Conservation (phyloP, 2,329 filamentous ascomycete genomes). For the Trichophyton schoenleinii region DNA sequence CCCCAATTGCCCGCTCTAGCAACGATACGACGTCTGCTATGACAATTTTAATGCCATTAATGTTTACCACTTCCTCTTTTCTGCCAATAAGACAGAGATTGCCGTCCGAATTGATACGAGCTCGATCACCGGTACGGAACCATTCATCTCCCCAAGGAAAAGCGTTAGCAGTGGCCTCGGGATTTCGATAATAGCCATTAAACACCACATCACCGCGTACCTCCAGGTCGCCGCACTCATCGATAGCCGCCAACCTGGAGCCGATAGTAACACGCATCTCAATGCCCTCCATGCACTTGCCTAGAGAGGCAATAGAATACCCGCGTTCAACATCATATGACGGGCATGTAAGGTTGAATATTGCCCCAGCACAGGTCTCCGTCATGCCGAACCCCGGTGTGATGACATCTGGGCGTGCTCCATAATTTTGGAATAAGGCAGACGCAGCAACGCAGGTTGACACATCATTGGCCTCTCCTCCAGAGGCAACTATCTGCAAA, state of each 20-base stretch:
- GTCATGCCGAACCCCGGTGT: slow-evolving; percentile 40
- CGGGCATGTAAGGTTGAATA: slow-evolving; percentile 34
- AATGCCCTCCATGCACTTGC: slow-evolving; percentile 15
- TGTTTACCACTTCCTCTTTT: slow-evolving; percentile 34
- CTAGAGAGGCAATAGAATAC: slow-evolving; percentile 28
- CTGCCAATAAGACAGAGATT: slow-evolving; percentile 30
- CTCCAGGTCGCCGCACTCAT: slow-evolving; percentile 22
- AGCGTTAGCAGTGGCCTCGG: slow-evolving; percentile 11
- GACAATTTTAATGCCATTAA: slow-evolving; percentile 37
- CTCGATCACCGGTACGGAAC: slow-evolving; percentile 18
- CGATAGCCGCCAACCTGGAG: slow-evolving; percentile 14
- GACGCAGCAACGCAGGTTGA: slow-evolving; percentile 20
- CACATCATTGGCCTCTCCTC: slow-evolving; percentile 38
- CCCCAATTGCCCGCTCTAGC: slow-evolving; percentile 23
- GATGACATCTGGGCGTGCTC: slow-evolving; percentile 21
- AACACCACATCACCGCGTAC: slow-evolving; percentile 26
- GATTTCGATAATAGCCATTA: slow-evolving; percentile 15
- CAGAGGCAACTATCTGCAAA: slow-evolving; percentile 22
- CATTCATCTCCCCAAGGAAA: slow-evolving; percentile 16
- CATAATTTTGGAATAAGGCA: background rate
- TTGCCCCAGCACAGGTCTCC: slow-evolving; percentile 41
- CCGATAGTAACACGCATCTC: slow-evolving; percentile 19
- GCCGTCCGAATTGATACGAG: slow-evolving; percentile 24
- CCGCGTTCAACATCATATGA: slow-evolving; percentile 24
- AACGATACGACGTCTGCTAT: slow-evolving; percentile 29